A percentile compares a stretch with the other conserved stretches of the same genome.
Conservation (phyloP, 768 basidiomycete genomes). For the Suillus lakei region DNA sequence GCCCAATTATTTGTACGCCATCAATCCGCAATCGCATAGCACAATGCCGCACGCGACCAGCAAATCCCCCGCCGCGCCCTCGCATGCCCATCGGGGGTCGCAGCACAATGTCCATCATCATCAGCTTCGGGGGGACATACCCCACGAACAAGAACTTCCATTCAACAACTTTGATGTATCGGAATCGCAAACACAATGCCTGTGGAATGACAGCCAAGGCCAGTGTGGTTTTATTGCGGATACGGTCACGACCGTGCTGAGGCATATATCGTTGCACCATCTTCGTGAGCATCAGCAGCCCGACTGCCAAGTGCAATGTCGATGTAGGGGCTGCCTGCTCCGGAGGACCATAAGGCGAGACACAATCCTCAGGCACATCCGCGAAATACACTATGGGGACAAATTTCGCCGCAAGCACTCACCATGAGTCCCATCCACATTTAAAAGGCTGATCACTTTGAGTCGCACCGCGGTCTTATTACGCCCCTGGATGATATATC, state of each 20-base stretch:
- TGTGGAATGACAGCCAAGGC: background rate
- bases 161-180: background rate
- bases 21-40: background rate
- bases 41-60: background rate
- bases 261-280: background rate
- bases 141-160: background rate
- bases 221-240: background rate
- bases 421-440: background rate
- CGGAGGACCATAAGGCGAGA: background rate
- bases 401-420: slow-evolving; percentile 1
- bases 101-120: too few relatives aligned
- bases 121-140: background rate
- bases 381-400: slow-evolving; percentile 1
- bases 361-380: background rate
- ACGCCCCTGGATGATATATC: background rate
- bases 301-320: background rate
- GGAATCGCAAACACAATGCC: background rate
- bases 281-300: background rate
- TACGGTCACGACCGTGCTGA: background rate
- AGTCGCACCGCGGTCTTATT: background rate
- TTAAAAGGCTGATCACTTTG: background rate
- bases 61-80: background rate
- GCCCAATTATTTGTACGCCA: background rate
- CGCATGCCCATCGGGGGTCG: background rate
- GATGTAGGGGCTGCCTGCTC: background rate